Base-by-base conservation (phyloP, 2,329 filamentous ascomycete genomes). In the Plectosphaerella sp. region DNA sequence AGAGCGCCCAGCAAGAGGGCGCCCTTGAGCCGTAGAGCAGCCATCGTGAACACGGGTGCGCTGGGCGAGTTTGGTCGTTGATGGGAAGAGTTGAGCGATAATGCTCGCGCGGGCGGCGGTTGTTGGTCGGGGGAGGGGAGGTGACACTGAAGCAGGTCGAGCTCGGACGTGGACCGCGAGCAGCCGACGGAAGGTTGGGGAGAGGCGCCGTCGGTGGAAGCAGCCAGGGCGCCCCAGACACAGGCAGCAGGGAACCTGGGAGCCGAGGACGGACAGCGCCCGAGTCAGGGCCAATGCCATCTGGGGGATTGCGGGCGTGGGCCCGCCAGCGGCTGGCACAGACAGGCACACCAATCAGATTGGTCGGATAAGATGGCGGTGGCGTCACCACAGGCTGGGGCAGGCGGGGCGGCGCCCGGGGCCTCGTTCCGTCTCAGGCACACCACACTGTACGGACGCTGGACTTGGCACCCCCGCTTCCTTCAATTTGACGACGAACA, bases 1-100 rank as follows among this genome's bases (percentile, higher is more conserved):
- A 76, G 64, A 53, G 67, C 67, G 57, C 69, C 69, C 49, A 72
- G 48, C 52, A 71, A 63, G 55, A 76, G 62, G 59, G 48, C 48
- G 39, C 67, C 66, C 62, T 67, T 68, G 56, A 65, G 60, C 52
- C 65, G 59, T 54, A 57, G 63, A 59, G 62, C 62, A 63, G 71
- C 68, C 75, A 78, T 78, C 56, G 42, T 42, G 50, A 52, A 42
- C 50, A 45, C 11, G 28, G 47, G n/a, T 45, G 41, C 36, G 18
- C 18, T 11, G 12, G 24, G 35, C 20, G 41, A 37, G 11, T 42
- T 45, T 41, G 43, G 35, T 43, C 24, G 41, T 48, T n/a, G 48
- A 41, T 33, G 41, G 7, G 41, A 43, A 33, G 28, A 33, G 28
- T 33, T 43, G 41, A 20, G 41, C 41, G 41, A 39, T n/a, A 16